These are phyloP conservation scores for Plectosphaerella plurivora DNA, from an alignment of 2,329 filamentous ascomycete genomes.

Conservation along the genomic window DNA sequence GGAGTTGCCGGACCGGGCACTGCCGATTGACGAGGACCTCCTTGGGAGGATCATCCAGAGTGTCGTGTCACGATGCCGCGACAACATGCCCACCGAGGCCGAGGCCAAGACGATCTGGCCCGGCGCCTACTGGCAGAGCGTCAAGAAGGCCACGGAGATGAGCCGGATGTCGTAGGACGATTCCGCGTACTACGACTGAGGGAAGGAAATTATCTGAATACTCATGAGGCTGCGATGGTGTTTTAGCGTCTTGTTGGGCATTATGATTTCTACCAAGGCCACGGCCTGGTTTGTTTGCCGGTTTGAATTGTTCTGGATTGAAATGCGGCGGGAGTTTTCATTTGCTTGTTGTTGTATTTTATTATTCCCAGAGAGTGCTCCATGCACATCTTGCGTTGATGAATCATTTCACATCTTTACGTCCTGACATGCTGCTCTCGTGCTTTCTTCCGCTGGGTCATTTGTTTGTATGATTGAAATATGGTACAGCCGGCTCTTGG, in stretches of 20 bases:
- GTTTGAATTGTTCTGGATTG: too few relatives aligned
- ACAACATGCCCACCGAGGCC: slow-evolving; percentile 53
- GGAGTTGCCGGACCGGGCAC: slow-evolving; percentile 47
- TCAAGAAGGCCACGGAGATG: slow-evolving; percentile 44
- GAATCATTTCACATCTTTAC: too few relatives aligned
- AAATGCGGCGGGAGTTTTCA: too few relatives aligned
- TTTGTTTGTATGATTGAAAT: too few relatives aligned
- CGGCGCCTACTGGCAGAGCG: slow-evolving; percentile 56
- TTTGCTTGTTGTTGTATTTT: slow-evolving; percentile 1
- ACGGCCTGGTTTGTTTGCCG: background rate
- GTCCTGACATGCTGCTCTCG: too few relatives aligned
- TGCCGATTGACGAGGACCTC: slow-evolving; percentile 60
- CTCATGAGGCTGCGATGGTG: background rate
- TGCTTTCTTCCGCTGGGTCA: too few relatives aligned
- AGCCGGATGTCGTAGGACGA: slow-evolving; percentile 15
- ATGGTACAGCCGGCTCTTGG: too few relatives aligned
- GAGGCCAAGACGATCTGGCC: slow-evolving; percentile 55
- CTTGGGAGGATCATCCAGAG: slow-evolving; percentile 59
- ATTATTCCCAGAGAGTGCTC: background rate
- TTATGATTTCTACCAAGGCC: background rate
- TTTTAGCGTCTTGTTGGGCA: slow-evolving; percentile 5
- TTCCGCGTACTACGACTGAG: background rate
- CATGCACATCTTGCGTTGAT: too few relatives aligned
- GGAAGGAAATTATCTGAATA: background rate
- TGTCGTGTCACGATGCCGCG: slow-evolving; percentile 54